Evolutionary conservation across 257 asterid genomes (phyloP), one percentile per base, ranked within the genome.

Genomic region (Nicotiana noctiflora): DNA sequence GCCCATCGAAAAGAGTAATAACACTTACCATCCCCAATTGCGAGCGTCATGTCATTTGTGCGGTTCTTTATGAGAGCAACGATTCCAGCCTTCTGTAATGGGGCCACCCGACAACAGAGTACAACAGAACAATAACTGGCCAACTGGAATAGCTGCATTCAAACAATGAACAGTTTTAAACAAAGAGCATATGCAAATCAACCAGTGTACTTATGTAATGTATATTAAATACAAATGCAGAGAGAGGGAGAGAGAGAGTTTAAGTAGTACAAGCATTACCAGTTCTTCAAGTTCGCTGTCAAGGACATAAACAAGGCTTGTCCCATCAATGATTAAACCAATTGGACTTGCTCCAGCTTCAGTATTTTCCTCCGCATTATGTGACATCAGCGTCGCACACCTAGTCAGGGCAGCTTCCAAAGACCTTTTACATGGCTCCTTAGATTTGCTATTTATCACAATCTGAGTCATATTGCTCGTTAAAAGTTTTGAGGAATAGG

Each of bases 101-200:
- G 99, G 79, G 99, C 99, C 74, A 96, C 99, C 77, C 99, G 96
- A 75, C 99, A 96, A 85, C 99, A 94, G 84, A 96, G 90, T n/a
- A 96, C 99, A 80, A 88, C 98, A 6, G 88, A 80, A 80, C 99
- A 96, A 82, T 89, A 91, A 86, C 92, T 90, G 74, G 99, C 89
- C 84, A 96, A 81, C 66, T 91, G 90, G 81, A 94, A 96, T 80
- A 94, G 90, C 98, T 96, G 98, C 85, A 81, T 86, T 81, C 6
- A 77, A 40, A 81, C 25, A 29, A 66, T 53, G 17, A 44, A 29
- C 57, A 79, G 46, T 31, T 74, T 32, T 32, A 65, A 65, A 40
- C 19, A 65, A 23, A 49, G 79, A 21, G 61, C 15, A 49, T 74
- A 14, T 51, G 44, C 61, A 74, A 14, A 8, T 37, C 11, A 11